Evolutionary conservation across 352 stramenopile species (phyloP).

Genomic region (Globisporangium perplexum): DNA sequence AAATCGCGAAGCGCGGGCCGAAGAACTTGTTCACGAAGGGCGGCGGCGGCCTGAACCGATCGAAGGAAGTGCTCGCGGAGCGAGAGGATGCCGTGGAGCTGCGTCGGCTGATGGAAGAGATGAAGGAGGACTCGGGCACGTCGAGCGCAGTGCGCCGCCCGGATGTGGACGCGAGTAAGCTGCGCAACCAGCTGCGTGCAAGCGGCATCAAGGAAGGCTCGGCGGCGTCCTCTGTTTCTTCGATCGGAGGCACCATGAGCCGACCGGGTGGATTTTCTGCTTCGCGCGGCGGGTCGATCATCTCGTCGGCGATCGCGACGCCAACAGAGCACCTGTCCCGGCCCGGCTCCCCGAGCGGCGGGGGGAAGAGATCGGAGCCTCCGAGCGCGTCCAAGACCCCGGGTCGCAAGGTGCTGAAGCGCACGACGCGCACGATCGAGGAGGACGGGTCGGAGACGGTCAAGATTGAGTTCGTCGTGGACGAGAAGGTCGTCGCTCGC

Average conservation of each 20-base stretch:
- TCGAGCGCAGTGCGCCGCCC: conserved; percentile 30
- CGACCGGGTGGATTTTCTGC: conserved; percentile 20
- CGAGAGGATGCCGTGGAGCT: conserved; percentile 78
- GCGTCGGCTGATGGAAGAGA: conserved; percentile 72
- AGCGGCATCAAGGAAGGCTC: conserved; percentile 65
- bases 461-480: conserved; percentile 75
- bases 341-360: conserved; percentile 38
- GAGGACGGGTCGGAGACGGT: conserved; percentile 76
- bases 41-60: conserved; percentile 68
- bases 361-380: conserved; percentile 8
- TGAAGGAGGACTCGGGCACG: conserved; percentile 65
- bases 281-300: conserved; percentile 47
- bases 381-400: conserved; percentile 30
- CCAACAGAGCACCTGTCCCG: conserved; percentile 64
- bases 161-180: conserved; percentile 54
- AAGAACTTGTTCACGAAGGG: conserved; percentile 75
- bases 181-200: conserved; percentile 61
- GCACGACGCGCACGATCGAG: conserved; percentile 68
- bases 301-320: conserved; percentile 60
- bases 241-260: conserved; percentile 19
- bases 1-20: conserved; percentile 55
- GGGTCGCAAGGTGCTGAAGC: conserved; percentile 66
- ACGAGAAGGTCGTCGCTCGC: conserved; percentile 60
- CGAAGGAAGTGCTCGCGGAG: conserved; percentile 64
- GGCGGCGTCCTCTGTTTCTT: conserved; percentile 3